phyloP scores from a whole-genome alignment of 352 stramenopile species.

The Pseudoperonospora humuli region DNA sequence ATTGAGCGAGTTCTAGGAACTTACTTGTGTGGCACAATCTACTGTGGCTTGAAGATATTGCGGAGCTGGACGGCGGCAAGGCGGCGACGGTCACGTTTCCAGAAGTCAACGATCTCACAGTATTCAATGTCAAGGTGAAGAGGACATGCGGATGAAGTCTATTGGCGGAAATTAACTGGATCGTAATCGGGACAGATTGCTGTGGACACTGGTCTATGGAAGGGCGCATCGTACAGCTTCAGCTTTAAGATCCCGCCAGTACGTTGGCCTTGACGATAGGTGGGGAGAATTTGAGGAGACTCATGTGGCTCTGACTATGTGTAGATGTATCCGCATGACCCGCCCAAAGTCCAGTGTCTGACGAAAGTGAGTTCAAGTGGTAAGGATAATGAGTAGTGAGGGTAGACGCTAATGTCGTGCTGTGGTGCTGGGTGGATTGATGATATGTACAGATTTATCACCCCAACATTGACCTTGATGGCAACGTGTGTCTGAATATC shows the following conservation, averaged over 20 bases:
- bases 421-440: not conserved
- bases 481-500: conserved; percentile 98
- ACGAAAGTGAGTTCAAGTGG: conserved; percentile 69
- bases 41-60: conserved; percentile 82
- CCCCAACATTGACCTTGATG: conserved; percentile 97
- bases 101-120: conserved; percentile 95
- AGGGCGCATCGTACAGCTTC: conserved; percentile 95
- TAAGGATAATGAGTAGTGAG: not conserved
- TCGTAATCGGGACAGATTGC: conserved; percentile 50
- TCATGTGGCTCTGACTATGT: not conserved
- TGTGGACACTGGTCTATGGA: conserved; percentile 95
- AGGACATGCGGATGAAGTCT: too few species aligned
- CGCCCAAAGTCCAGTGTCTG: conserved; percentile 95
- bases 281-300: not conserved
- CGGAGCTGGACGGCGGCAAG: conserved; percentile 95
- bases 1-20: not conserved
- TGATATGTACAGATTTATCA: conserved; percentile 89
- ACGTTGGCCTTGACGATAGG: conserved; percentile 9
- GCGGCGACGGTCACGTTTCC: conserved; percentile 94
- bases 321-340: conserved; percentile 93
- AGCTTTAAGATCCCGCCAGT: conserved; percentile 95
- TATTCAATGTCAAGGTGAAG: conserved; percentile 83
- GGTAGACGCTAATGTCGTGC: conserved; percentile 1
- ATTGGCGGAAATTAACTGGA: not conserved
- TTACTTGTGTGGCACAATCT: conserved; percentile 1